Percentiles rank a stretch among this genome's conserved stretches.
Evolutionary conservation across 768 basidiomycete genomes (phyloP).

Genomic region (Boletus subcaerulescens): DNA sequence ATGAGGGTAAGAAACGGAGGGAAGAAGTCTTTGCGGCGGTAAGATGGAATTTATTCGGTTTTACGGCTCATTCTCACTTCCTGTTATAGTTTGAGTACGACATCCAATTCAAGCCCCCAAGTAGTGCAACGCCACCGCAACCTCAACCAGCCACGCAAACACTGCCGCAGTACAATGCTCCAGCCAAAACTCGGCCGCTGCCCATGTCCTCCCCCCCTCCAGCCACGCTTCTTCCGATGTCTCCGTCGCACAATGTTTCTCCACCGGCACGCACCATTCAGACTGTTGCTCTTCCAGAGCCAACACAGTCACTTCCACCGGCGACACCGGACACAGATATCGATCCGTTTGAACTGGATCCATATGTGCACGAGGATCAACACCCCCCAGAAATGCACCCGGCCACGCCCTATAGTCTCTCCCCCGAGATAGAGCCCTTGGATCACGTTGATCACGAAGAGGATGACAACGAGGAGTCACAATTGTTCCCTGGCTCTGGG

Average conservation of each 20-base stretch:
- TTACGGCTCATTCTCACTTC: slow-evolving; percentile 3
- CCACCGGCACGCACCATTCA: slow-evolving; percentile 5
- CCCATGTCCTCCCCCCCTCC: slow-evolving; percentile 12
- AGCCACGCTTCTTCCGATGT: slow-evolving; percentile 9
- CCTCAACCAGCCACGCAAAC: slow-evolving; percentile 6
- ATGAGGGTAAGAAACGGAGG: slow-evolving; percentile 47
- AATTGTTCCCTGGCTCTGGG: slow-evolving; percentile 43
- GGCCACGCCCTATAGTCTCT: slow-evolving; percentile 28
- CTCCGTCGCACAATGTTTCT: slow-evolving; percentile 1
- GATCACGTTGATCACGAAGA: slow-evolving; percentile 17
- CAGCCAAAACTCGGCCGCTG: slow-evolving; percentile 7
- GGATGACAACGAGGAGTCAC: slow-evolving; percentile 33
- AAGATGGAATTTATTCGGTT: slow-evolving; percentile 19
- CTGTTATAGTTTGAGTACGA: slow-evolving; percentile 41
- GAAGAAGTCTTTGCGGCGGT: slow-evolving; percentile 57
- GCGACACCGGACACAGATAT: slow-evolving; percentile 31
- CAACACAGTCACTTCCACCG: slow-evolving; percentile 14
- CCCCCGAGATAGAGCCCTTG: slow-evolving; percentile 16
- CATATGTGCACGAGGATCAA: slow-evolving; percentile 23
- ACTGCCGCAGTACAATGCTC: slow-evolving; percentile 11
- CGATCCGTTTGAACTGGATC: slow-evolving; percentile 33
- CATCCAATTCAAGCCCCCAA: slow-evolving; percentile 18
- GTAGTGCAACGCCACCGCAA: slow-evolving; percentile 12
- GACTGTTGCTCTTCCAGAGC: slow-evolving; percentile 8
- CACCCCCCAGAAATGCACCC: slow-evolving; percentile 9